Base-by-base conservation (phyloP, 208 protist species). In the Tetramitus jugosus region DNA sequence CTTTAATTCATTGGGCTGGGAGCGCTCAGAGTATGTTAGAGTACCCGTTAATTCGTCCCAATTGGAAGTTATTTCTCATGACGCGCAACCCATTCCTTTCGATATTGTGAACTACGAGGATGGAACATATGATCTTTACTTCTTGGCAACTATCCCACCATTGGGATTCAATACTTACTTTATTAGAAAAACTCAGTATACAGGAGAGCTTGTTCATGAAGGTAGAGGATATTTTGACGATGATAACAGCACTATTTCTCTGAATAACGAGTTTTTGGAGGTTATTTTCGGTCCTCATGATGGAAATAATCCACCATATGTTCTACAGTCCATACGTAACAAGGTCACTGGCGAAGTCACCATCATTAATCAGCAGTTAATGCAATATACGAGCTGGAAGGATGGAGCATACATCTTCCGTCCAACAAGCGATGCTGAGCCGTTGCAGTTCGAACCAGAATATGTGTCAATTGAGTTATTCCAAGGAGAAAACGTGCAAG, bases 401-500 rank as follows among this genome's bases (percentile, higher is more conserved):
- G 14, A 14, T 49, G 64, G 64, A 29, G 64, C 64, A 31, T 71
- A 71, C 33, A 71, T 71, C 31, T 71, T 71, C 39, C 23, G 35
- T 1, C 7, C 39, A 42, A 49, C 6, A 46, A 17, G 26, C 8
- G 35, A 71, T 17, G 64, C 64, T 14, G 0, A 2, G 6, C 14
- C 17, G 2, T 4, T 71, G 0, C 2, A 23, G 3, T 33, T 71
- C 3, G 39, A 71, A n/a, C 4, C 4, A 4, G 39, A 43, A n/a
- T 71, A 52, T 33, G 0, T 46, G 0, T n/a, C 35, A 40, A 35
- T 17, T 37, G 40, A 40, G 23, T 40, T 39, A 20, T 65, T 29
- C 7, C 3, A 71, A 29, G 64, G 39, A 49, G 35, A 42, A 29
- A 14, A 49, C 0, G 35, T 46, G 10, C 39, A 45, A 71, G 1